These are phyloP conservation scores for Fennellomyces sp. DNA, from an alignment of 371 early-diverging fungal genomes.

Conservation along the genomic window DNA sequence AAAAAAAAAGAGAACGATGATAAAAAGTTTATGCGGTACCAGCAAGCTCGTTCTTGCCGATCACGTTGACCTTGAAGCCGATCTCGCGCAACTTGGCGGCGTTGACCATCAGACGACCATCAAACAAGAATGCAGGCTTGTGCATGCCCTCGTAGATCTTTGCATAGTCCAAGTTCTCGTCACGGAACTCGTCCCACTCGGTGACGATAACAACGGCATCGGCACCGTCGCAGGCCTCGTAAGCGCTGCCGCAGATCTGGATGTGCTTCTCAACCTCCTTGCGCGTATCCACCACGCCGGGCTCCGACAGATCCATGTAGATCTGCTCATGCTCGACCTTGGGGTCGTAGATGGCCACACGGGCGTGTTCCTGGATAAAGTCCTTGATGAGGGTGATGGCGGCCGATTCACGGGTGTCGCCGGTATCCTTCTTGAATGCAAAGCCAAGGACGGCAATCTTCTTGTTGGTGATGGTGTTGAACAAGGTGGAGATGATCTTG, in stretches of 20 bases:
- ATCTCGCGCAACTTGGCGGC: slow-evolving; percentile 71
- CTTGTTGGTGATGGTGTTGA: slow-evolving; percentile 88
- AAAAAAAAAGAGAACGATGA: too few relatives aligned
- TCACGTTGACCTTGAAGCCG: slow-evolving; percentile 85
- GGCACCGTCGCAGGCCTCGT: slow-evolving; percentile 71
- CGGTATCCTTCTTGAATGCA: slow-evolving; percentile 96
- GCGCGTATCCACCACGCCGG: slow-evolving; percentile 67
- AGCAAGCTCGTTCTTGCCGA: slow-evolving; percentile 74
- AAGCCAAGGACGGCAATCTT: slow-evolving; percentile 88
- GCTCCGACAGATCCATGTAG: slow-evolving; percentile 76
- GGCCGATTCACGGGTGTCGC: slow-evolving; percentile 94
- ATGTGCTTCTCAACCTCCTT: slow-evolving; percentile 68
- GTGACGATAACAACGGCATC: slow-evolving; percentile 89
- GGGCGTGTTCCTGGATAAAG: slow-evolving; percentile 83
- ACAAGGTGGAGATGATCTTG: slow-evolving; percentile 70
- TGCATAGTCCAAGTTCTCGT: slow-evolving; percentile 68
- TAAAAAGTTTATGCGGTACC: slow-evolving; percentile 54
- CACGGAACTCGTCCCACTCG: slow-evolving; percentile 94
- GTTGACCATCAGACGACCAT: slow-evolving; percentile 90
- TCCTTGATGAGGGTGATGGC: slow-evolving; percentile 85
- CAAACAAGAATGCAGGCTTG: slow-evolving; percentile 93
- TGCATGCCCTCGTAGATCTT: slow-evolving; percentile 76
- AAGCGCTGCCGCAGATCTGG: slow-evolving; percentile 61
- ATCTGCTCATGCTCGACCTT: slow-evolving; percentile 87
- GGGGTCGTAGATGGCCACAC: slow-evolving; percentile 89